A percentile compares a stretch with the other conserved stretches of the same genome.
phyloP scores from a whole-genome alignment of 208 protist genomes.

The Crithidia bombi region DNA sequence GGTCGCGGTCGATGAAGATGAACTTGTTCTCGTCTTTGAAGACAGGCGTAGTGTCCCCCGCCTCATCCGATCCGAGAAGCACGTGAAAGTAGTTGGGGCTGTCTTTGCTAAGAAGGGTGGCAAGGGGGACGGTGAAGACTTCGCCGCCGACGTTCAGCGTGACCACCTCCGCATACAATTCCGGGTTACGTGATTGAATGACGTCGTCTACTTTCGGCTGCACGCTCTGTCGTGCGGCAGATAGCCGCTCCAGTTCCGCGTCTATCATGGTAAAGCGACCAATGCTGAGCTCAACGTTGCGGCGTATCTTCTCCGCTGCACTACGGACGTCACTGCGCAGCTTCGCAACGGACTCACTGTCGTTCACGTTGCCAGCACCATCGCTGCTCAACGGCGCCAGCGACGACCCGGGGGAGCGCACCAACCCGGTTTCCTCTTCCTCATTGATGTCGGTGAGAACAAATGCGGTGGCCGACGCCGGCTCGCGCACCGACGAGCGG shows the following conservation, averaged over 20 bases:
- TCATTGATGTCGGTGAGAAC: not conserved
- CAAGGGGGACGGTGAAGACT: constrained; percentile 70
- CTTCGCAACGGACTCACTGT: constrained; percentile 20
- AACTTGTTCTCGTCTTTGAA: constrained; percentile 59
- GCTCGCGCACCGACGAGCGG: constrained; percentile 16
- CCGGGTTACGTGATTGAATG: constrained; percentile 9
- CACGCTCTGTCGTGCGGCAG: constrained; percentile 18
- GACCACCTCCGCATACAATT: constrained; percentile 37
- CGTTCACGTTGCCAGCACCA: constrained; percentile 10
- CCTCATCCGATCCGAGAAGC: constrained; percentile 30
- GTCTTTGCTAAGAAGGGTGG: constrained; percentile 54
- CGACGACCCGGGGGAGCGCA: constrained; percentile 12
- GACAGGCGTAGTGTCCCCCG: constrained; percentile 22
- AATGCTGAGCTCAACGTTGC: constrained; percentile 25
- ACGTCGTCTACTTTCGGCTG: constrained; percentile 34
- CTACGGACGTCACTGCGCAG: constrained; percentile 18
- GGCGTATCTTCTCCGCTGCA: constrained; percentile 28
- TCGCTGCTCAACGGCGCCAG: not conserved
- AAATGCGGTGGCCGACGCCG: constrained; percentile 16
- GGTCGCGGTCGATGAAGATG: constrained; percentile 91
- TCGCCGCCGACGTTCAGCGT: constrained; percentile 86
- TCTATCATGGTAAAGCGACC: constrained; percentile 26
- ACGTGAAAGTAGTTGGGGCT: constrained; percentile 42
- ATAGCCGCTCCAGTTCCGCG: constrained; percentile 24
- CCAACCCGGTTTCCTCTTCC: constrained; percentile 16